Conservation (phyloP, 108 stramenopile genomes). For the Skeletonema menzelii region DNA sequence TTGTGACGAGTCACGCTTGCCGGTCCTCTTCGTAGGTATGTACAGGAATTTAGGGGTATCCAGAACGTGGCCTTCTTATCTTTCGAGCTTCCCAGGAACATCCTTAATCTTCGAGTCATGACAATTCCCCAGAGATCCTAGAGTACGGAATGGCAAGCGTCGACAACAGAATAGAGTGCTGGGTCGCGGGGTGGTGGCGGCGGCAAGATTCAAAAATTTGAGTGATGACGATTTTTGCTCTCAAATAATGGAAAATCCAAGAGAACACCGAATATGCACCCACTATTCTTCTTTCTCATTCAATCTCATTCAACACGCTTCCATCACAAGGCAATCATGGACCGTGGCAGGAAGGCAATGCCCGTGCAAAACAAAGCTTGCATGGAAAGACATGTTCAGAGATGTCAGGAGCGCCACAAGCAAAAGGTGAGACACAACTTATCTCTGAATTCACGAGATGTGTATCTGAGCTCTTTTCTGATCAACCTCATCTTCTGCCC, state of each 20-base stretch:
- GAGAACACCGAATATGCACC: no score
- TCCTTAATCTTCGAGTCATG: no score
- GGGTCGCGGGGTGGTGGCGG: no score
- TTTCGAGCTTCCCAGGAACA: constrained; percentile 22
- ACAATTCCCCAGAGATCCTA: no score
- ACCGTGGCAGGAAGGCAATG: constrained; percentile 78
- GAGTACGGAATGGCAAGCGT: no score
- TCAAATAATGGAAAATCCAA: not conserved
- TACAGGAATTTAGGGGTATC: constrained; percentile 41
- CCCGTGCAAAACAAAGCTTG: constrained; percentile 83
- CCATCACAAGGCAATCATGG: constrained; percentile 47
- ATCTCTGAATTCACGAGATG: not conserved
- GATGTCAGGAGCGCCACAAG: constrained; percentile 61
- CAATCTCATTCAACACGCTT: not conserved
- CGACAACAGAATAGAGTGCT: no score
- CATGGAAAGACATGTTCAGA: constrained; percentile 61
- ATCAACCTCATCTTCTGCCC: constrained; percentile 1
- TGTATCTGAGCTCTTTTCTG: not conserved
- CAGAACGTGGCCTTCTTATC: constrained; percentile 38
- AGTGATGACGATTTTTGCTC: not conserved
- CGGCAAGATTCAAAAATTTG: not conserved
- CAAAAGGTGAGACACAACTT: constrained; percentile 49
- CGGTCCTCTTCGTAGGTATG: constrained; percentile 68
- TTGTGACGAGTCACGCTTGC: constrained; percentile 33
- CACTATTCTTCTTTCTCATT: not conserved